These are phyloP conservation scores for Xanthoconium stramineum DNA, from an alignment of 768 basidiomycete genomes.

Conservation along the genomic window DNA sequence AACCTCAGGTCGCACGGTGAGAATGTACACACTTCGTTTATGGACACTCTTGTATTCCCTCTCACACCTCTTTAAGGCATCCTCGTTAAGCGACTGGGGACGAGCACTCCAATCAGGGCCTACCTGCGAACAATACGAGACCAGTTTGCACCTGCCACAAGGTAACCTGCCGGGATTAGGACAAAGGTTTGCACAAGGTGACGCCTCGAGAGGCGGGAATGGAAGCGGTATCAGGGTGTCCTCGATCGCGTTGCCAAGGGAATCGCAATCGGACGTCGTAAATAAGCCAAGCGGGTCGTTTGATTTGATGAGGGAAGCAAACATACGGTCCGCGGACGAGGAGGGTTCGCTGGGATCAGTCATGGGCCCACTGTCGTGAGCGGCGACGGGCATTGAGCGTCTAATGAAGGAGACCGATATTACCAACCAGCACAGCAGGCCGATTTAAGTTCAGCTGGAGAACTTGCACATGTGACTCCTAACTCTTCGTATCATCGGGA, in stretches of 20 bases:
- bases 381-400: not conserved
- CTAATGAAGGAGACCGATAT: not conserved
- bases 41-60: constrained; percentile 35
- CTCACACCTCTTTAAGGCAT: constrained; percentile 36
- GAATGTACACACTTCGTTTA: constrained; percentile 27
- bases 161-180: constrained; percentile 22
- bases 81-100: not conserved
- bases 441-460: not conserved
- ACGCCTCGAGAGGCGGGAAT: constrained; percentile 20
- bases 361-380: constrained; percentile 7
- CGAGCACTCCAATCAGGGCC: not conserved
- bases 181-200: constrained; percentile 37
- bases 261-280: constrained; percentile 16
- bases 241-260: constrained; percentile 14
- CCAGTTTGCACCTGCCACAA: constrained; percentile 34
- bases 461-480: not conserved
- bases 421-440: not conserved
- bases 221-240: constrained; percentile 12
- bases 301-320: constrained; percentile 15
- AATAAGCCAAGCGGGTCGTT: constrained; percentile 18
- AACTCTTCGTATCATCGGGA: not conserved
- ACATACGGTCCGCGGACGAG: not conserved
- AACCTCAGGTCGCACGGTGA: not conserved
- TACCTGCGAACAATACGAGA: constrained; percentile 43
- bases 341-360: not conserved